phyloP scores from a whole-genome alignment of 805 yeast genomes.

The Metschnikowia arizonensis region DNA sequence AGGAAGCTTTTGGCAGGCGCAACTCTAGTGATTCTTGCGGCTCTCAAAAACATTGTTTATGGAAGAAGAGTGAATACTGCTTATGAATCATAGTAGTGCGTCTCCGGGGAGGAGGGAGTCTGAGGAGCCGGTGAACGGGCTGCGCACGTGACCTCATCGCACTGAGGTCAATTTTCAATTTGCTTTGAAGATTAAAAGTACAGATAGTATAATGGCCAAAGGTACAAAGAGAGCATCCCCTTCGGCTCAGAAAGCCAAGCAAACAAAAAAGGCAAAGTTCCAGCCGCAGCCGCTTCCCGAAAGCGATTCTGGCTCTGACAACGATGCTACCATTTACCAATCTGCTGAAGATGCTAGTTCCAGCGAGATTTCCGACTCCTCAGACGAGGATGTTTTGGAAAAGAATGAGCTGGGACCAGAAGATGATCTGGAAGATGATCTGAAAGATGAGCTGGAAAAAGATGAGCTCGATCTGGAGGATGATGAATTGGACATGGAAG shows the following conservation, averaged over 20 bases:
- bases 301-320: slow-evolving; percentile 18
- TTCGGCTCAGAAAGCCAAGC: slow-evolving; percentile 13
- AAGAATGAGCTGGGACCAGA: slow-evolving; percentile 11
- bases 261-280: slow-evolving; percentile 23
- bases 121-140: background rate
- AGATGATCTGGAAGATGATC: slow-evolving; percentile 17
- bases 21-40: background rate
- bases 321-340: slow-evolving; percentile 24
- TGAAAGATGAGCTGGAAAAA: slow-evolving; percentile 3
- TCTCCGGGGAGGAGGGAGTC: background rate
- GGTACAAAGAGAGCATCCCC: slow-evolving; percentile 31
- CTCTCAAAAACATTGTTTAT: slow-evolving; percentile 4
- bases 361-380: slow-evolving; percentile 16
- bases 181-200: background rate
- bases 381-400: slow-evolving; percentile 6
- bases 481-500: slow-evolving; percentile 22
- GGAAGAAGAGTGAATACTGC: background rate
- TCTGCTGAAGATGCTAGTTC: slow-evolving; percentile 21
- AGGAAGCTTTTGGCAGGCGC: background rate
- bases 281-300: slow-evolving; percentile 24
- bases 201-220: slow-evolving; percentile 18
- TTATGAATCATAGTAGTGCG: slow-evolving; percentile 2
- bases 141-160: slow-evolving; percentile 21
- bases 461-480: slow-evolving; percentile 15
- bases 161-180: slow-evolving; percentile 6